Evolutionary conservation across 768 basidiomycete genomes (phyloP).

Genomic region (Tephrocybe sp.): DNA sequence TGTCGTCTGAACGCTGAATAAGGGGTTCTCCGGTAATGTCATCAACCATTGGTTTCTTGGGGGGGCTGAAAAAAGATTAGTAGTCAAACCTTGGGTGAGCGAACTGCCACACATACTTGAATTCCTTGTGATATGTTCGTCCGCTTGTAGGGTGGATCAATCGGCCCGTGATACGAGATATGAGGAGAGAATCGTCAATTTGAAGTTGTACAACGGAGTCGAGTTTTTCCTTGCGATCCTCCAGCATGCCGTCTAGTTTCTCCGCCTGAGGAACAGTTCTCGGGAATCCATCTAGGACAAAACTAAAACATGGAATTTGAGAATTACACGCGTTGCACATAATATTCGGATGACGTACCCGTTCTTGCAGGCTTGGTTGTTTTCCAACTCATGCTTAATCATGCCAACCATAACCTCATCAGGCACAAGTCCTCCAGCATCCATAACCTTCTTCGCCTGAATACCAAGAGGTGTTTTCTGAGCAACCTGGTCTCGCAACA

Average conservation of each 20-base stretch:
- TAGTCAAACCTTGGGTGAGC: background rate
- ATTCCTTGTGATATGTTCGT: slow-evolving; percentile 92
- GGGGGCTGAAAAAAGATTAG: slow-evolving; percentile 61
- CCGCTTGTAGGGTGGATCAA: slow-evolving; percentile 89
- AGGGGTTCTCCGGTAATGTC: slow-evolving; percentile 95
- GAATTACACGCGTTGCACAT: background rate
- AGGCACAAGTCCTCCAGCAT: slow-evolving; percentile 88
- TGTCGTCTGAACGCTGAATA: slow-evolving; percentile 97
- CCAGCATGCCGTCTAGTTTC: slow-evolving; percentile 93
- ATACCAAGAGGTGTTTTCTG: slow-evolving; percentile 85
- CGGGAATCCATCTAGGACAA: slow-evolving; percentile 99
- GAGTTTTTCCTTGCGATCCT: slow-evolving; percentile 77
- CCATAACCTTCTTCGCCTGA: slow-evolving; percentile 97
- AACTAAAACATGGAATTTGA: slow-evolving; percentile 48
- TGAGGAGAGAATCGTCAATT: slow-evolving; percentile 93
- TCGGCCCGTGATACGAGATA: slow-evolving; percentile 96
- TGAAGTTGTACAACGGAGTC: slow-evolving; percentile 90
- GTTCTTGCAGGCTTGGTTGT: slow-evolving; percentile 90
- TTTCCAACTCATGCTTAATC: slow-evolving; percentile 94
- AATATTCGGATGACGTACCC: slow-evolving; percentile 64
- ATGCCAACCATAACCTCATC: slow-evolving; percentile 98
- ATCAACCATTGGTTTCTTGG: slow-evolving; percentile 93
- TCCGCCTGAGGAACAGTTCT: slow-evolving; percentile 95
- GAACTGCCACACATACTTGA: slow-evolving; percentile 60
- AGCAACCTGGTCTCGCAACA: slow-evolving; percentile 92